Conservation (phyloP, 345 rosid species). For the Dovyalis caffra region DNA sequence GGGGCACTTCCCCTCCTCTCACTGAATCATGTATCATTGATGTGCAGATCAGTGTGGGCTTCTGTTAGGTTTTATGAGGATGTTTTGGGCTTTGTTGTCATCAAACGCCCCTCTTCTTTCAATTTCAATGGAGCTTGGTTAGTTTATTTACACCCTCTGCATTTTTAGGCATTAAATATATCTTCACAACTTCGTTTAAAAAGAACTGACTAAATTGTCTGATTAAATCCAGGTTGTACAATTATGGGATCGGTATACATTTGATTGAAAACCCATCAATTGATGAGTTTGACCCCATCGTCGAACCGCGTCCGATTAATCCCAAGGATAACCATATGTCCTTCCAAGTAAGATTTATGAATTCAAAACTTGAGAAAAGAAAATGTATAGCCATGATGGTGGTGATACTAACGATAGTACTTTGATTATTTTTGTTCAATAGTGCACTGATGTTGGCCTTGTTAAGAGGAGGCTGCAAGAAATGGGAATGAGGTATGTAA, state of each 20-base stretch:
- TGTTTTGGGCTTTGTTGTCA: slow-evolving; percentile 48
- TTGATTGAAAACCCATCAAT: slow-evolving; percentile 49
- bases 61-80: slow-evolving; percentile 45
- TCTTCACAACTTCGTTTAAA: not conserved
- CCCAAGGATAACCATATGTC: slow-evolving; percentile 63
- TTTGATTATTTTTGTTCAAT: not conserved
- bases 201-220: not conserved
- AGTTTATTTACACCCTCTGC: not conserved
- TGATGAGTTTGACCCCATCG: slow-evolving; percentile 36
- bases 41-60: slow-evolving; percentile 52
- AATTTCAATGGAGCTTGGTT: slow-evolving; percentile 53
- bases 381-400: too few species aligned
- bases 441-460: slow-evolving; percentile 50
- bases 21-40: slow-evolving; percentile 48
- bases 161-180: not conserved
- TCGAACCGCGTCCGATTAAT: slow-evolving; percentile 45
- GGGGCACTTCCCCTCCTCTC: slow-evolving; percentile 50
- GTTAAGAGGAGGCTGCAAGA: slow-evolving; percentile 49
- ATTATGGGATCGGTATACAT: slow-evolving; percentile 59
- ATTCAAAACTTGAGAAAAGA: not conserved
- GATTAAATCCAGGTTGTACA: slow-evolving; percentile 43
- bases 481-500: slow-evolving; percentile 47
- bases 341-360: slow-evolving; percentile 39
- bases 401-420: not conserved
- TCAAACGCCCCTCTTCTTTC: slow-evolving; percentile 69